Evolutionary conservation across 139 green algal genomes (phyloP).

Genomic region (Closterium sp.): DNA sequence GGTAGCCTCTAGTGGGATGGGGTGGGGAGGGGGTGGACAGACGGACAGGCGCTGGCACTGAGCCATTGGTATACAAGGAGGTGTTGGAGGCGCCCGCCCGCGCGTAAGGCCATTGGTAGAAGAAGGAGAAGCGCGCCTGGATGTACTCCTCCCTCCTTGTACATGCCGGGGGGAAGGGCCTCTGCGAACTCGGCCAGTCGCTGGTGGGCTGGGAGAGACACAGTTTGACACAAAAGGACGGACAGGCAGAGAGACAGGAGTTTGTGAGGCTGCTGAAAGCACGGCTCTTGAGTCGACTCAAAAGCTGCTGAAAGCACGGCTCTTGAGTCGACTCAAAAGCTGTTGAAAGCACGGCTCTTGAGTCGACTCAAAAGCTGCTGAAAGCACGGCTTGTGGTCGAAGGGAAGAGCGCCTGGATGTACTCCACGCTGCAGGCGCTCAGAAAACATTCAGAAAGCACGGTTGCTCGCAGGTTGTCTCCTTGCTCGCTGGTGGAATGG

Average conservation of each 20-base stretch:
- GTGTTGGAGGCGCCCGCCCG: background rate
- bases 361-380: no score
- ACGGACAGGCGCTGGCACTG: background rate
- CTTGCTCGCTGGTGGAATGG: background rate
- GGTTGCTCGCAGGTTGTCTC: conserved; percentile 75
- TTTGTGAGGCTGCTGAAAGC: background rate
- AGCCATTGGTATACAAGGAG: no score
- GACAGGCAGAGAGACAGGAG: background rate
- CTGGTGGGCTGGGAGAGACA: background rate
- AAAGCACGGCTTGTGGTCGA: background rate
- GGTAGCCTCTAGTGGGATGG: background rate
- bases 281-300: no score
- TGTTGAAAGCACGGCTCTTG: no score
- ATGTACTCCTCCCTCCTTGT: conserved; percentile 98
- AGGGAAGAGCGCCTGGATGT: no score
- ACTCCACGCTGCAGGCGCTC: no score
- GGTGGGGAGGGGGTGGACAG: background rate
- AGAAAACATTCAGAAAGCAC: no score
- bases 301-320: no score
- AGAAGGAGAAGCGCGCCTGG: conserved; percentile 76
- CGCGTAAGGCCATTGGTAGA: background rate
- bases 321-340: no score
- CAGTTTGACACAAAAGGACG: conserved; percentile 66
- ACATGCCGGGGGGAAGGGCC: conserved; percentile 86
- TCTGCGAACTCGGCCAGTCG: conserved; percentile 64